These are phyloP conservation scores for Xylariomycetidae sp. DNA, from an alignment of 2,329 filamentous ascomycete genomes.

Conservation along the genomic window DNA sequence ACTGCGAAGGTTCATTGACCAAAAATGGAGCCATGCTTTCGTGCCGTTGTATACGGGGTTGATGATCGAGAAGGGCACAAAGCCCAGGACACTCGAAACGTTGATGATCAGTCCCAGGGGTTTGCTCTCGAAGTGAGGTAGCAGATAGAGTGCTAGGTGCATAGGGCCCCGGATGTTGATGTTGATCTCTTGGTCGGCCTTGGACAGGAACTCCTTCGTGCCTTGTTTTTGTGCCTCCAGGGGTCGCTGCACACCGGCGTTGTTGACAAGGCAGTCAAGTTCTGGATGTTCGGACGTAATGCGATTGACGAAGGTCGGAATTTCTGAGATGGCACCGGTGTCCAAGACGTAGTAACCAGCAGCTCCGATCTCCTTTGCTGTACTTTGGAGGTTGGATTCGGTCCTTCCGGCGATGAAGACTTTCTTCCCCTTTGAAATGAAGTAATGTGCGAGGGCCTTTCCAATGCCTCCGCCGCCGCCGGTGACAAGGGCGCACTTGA, in stretches of 20 bases:
- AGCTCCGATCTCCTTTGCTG: slow-evolving; percentile 37
- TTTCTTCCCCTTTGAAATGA: slow-evolving; percentile 40
- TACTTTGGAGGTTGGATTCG: slow-evolving; percentile 42
- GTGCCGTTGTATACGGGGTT: slow-evolving; percentile 56
- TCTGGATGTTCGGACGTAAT: slow-evolving; percentile 44
- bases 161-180: slow-evolving; percentile 54
- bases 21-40: slow-evolving; percentile 54
- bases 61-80: slow-evolving; percentile 43
- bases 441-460: slow-evolving; percentile 38
- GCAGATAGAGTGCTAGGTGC: slow-evolving; percentile 43
- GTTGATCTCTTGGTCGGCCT: slow-evolving; percentile 51
- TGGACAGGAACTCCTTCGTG: slow-evolving; percentile 37
- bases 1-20: slow-evolving; percentile 46
- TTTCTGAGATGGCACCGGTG: slow-evolving; percentile 37
- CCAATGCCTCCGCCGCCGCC: slow-evolving; percentile 49
- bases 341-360: slow-evolving; percentile 47
- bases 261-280: slow-evolving; percentile 53
- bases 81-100: slow-evolving; percentile 47
- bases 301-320: slow-evolving; percentile 38
- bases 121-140: slow-evolving; percentile 42
- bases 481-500: slow-evolving; percentile 41
- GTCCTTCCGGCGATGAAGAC: slow-evolving; percentile 49
- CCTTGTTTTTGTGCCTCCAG: slow-evolving; percentile 36
- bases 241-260: slow-evolving; percentile 51
- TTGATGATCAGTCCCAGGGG: slow-evolving; percentile 43